Evolutionary conservation across 257 asterid species (phyloP).

Genomic region (Plantago ovata): DNA sequence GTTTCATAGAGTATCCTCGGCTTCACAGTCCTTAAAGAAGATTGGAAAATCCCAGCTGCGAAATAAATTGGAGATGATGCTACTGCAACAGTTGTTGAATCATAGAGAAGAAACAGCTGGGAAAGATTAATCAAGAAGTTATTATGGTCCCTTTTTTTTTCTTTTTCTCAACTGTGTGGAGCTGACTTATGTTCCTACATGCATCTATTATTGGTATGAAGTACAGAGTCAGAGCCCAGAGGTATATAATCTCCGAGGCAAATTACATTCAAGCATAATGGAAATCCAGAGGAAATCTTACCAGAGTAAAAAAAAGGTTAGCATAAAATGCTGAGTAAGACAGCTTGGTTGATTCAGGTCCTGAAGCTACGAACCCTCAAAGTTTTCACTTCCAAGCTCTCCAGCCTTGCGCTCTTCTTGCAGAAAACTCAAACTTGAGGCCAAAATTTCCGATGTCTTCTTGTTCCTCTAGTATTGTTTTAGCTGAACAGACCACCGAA

Average conservation of each 20-base stretch:
- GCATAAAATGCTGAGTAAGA: no score
- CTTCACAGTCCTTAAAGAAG: constrained; percentile 38
- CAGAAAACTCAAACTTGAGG: neutral
- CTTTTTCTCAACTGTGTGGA: constrained; percentile 4
- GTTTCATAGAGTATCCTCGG: constrained; percentile 44
- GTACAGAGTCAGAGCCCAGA: no score
- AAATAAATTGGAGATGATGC: constrained; percentile 36
- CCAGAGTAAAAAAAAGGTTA: no score
- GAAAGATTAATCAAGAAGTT: constrained; percentile 32
- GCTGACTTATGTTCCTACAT: no score
- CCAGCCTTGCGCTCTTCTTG: no score
- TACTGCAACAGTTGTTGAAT: constrained; percentile 13
- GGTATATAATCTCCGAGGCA: no score
- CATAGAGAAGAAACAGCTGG: constrained; percentile 27
- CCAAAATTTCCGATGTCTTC: constrained; percentile 15
- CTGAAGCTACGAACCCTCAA: no score
- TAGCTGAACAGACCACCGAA: constrained; percentile 4
- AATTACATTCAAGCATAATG: no score
- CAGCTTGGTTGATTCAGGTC: no score
- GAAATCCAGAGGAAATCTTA: no score
- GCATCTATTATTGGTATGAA: no score
- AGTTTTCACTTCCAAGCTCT: no score
- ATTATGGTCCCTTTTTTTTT: constrained; percentile 7
- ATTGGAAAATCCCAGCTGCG: constrained; percentile 39
- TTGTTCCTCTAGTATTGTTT: constrained; percentile 19